These are phyloP conservation scores for Rhododendron ovatum DNA, from an alignment of 148 eudicot species.

Conservation along the genomic window DNA sequence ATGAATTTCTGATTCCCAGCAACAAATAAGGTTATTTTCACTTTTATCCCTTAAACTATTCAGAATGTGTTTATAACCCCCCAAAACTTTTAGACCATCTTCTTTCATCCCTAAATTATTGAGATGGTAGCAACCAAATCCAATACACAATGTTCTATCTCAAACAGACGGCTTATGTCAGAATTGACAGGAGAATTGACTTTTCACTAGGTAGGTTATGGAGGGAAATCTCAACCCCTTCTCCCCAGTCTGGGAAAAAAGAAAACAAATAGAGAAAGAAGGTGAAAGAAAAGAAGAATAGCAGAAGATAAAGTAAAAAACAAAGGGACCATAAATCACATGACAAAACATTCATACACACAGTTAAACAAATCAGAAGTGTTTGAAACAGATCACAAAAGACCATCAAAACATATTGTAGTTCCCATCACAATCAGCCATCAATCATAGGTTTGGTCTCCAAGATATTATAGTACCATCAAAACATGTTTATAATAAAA, in stretches of 20 bases:
- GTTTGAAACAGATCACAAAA: not conserved
- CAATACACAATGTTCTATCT: not conserved
- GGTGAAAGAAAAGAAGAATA: not conserved
- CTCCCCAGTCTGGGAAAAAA: not conserved
- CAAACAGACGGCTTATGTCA: not conserved
- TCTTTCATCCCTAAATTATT: not conserved
- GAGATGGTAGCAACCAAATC: not conserved
- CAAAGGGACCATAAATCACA: not conserved
- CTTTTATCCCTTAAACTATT: not conserved
- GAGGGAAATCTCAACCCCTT: not conserved
- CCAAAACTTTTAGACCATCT: not conserved
- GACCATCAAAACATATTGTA: not conserved
- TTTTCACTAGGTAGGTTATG: not conserved
- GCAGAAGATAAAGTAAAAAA: not conserved
- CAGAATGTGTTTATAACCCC: not conserved
- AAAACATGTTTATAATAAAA: not conserved
- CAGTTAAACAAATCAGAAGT: not conserved
- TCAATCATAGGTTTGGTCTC: not conserved
- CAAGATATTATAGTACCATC: not conserved
- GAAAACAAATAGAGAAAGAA: not conserved
- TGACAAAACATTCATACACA: not conserved
- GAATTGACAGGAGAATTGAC: not conserved
- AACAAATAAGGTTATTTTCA: not conserved
- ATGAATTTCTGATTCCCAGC: not conserved
- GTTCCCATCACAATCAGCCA: not conserved